Conservation (phyloP, 1,139 yeast species). For the Pneumocystis wakefieldiae region DNA sequence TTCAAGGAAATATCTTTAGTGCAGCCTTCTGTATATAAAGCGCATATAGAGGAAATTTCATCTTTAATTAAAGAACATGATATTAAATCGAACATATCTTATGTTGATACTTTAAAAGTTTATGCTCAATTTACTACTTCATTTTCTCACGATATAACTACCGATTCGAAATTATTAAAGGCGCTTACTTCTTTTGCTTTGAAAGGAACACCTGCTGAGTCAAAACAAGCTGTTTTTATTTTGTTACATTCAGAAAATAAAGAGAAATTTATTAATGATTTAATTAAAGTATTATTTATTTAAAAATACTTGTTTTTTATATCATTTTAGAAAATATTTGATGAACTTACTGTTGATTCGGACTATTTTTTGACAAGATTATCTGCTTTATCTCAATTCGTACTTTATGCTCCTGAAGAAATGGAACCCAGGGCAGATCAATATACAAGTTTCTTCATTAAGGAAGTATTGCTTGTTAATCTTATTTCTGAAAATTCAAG, state of each 20-base stretch:
- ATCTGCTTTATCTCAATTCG: conserved; percentile 47
- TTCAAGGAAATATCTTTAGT: conserved; percentile 46
- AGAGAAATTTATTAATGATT: conserved; percentile 22
- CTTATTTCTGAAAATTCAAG: conserved; percentile 17
- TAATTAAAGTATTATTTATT: background rate
- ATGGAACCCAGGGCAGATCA: conserved; percentile 43
- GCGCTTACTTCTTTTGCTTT: conserved; percentile 32
- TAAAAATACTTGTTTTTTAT: background rate
- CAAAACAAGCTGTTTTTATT: conserved; percentile 50
- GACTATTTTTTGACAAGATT: conserved; percentile 40
- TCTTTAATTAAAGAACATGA: background rate
- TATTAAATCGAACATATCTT: conserved; percentile 1
- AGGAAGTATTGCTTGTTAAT: conserved; percentile 44
- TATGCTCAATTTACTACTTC: conserved; percentile 43
- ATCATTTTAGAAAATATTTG: conserved; percentile 27
- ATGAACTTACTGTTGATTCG: conserved; percentile 25
- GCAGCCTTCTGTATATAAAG: conserved; percentile 51
- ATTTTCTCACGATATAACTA: conserved; percentile 31
- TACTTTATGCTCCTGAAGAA: conserved; percentile 35
- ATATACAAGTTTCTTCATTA: conserved; percentile 45
- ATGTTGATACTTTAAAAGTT: conserved; percentile 38
- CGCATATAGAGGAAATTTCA: conserved; percentile 38
- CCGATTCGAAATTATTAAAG: conserved; percentile 17
- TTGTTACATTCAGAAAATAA: conserved; percentile 33
- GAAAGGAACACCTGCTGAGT: conserved; percentile 45